Evolutionary conservation across 305 asterid species (phyloP), one percentile per base, ranked within the genome.

Genomic region (Coffea humblotiana): DNA sequence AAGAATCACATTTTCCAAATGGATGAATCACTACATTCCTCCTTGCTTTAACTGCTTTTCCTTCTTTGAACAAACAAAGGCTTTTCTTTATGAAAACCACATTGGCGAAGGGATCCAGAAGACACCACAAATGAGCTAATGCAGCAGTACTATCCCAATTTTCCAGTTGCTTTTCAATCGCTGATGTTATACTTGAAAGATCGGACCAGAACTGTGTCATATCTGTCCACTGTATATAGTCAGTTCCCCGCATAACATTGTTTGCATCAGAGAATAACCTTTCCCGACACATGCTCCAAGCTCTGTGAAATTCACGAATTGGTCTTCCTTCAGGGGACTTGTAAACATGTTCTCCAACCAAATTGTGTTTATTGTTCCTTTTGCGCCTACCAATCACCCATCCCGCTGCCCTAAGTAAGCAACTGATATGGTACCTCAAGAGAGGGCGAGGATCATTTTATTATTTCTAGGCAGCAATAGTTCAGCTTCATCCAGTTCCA

Each of bases 351-450:
- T 96, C 99, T 78, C 98, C 99, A 60, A 88, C 89, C 87, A 95
- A 92, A 75, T 91, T 91, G 74, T 88, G 92, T 80, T 93, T 94
- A 84, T 85, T 89, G 86, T 88, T 90, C 84, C 99, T 90, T 90
- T 81, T 93, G 70, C 98, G 98, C 89, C 98, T 96, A 74, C 99
- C 99, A 79, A 96, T 84, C 84, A 90, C 90, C 99, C 99, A 96
- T 71, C 98, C 97, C 35, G 94, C 90, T 75, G 97, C 94, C 87
- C 89, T 88, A 81, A 94, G 94, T 83, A 96, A 90, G 75, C 91
- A 97, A 86, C 90, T 84, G 89, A 91, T 85, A 86, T 96, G 97
- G 90, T 96, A 93, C 78, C 99, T 94, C 64, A 96, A 96, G 86
- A 96, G 91, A 82, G 99, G 97, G n/a, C 99, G 98, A 54, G 98